Evolutionary conservation across 768 basidiomycete genomes (phyloP), one percentile per base, ranked within the genome.

Genomic region (Roridomyces roridus): DNA sequence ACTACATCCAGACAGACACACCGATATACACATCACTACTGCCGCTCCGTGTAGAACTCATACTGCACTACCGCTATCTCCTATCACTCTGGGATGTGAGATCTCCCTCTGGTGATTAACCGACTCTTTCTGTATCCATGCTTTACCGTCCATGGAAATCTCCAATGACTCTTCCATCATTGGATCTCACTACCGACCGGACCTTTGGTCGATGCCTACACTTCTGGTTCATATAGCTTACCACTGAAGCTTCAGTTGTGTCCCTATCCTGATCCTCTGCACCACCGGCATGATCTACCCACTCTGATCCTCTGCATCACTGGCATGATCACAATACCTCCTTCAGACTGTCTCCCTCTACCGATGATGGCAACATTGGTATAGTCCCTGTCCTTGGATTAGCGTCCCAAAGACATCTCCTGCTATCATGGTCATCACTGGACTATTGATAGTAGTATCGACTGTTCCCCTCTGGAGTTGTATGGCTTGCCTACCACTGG

Each of bases 11-110:
- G 43, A 44, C 43, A 44, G 37, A 42, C 25, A 51, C 49, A n/a
- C n/a, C 34, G 21, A 41, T 10, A 41, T 51, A 51, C 41, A 51
- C 51, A 31, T 51, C 51, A 51, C 39, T 51, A 50, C 41, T 50
- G 18, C 41, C 26, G 39, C 39, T 50, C n/a, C 39, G 26, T 20
- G 17, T 14, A 34, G 11, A 11, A 49, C 47, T n/a, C 31, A 26
- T 50, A 39, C 49, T 18, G 20, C 41, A 51, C 41, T 50, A 25
- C 48, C 10, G 24, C 18, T 41, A n/a, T n/a, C 50, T 42, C 41
- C 25, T 43, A 18, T 51, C 50, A 51, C 50, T 41, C n/a, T n/a
- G 29, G 50, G 50, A 51, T 15, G 5, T 42, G 50, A 51, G 50
- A 51, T 34, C 50, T 51, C 39, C 50, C 50, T n/a, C 11, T 51